Base-by-base conservation (phyloP, 176 grass and related monocot species). In the Guadua angustifolia region DNA sequence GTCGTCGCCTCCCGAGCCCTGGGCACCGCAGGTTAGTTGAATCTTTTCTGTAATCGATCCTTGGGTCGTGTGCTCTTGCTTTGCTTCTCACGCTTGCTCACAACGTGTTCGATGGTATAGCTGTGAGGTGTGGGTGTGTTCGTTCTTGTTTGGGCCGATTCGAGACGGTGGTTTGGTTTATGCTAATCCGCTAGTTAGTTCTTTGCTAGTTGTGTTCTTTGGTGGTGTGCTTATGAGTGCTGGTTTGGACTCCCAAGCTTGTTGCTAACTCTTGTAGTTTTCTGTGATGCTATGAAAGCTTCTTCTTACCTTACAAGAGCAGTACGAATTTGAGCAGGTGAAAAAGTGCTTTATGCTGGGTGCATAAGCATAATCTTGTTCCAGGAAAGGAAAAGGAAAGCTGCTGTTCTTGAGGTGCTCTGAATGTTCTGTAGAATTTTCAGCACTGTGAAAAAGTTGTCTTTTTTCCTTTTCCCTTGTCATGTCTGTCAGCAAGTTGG, bases 91-190 rank as follows among this genome's bases (percentile, higher is more conserved):
- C 10, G 15, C 66, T 6, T 35, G 88, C 78, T 24, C 71, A 24
- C 44, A 22, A 70, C 13, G 9, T 86, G 88, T 55, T 89, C 78
- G 78, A 89, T 45, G 17, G 49, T 82, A 72, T 88, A 47, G 15
- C 58, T 35, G 47, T 10, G 65, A 71, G 64, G 53, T 11, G 2
- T 35, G 45, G 1, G 0, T 38, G 21, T 43, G 9, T 3, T 22
- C 16, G 33, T 44, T 56, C 67, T 42, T 63, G 32, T 10, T 33
- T 65, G 10, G 4, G 32, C 45, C 15, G 18, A 61, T 71, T 22
- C 15, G 74, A 66, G 50, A 1, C 13, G 4, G 58, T 16, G 60
- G 46, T 9, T 35, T 21, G 47, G 9, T 33, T 67, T 16, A 21
- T 24, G 8, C 24, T 56, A 78, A 59, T 78, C 4, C 5, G 4